Evolutionary conservation across 2,329 filamentous ascomycete species (phyloP).

Genomic region (Cladophialophora carrionii): DNA sequence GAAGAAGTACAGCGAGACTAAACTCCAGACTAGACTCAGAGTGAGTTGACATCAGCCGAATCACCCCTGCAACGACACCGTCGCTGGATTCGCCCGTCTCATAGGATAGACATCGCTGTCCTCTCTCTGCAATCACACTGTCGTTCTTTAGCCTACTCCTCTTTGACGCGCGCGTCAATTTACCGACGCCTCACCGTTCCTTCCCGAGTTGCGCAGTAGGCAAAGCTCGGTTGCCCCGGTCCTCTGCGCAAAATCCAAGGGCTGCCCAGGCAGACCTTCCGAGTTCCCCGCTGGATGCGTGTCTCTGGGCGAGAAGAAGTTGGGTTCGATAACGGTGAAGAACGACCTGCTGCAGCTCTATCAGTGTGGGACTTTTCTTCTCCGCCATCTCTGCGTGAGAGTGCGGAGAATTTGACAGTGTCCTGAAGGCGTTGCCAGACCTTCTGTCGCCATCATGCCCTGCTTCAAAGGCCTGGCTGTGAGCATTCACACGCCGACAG

Average conservation of each 20-base stretch:
- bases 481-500: conserved; percentile 82
- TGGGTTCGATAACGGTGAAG: conserved; percentile 11
- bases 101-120: background rate
- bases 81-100: background rate
- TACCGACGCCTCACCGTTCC: conserved; percentile 29
- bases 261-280: background rate
- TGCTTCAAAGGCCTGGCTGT: conserved; percentile 99
- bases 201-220: conserved; percentile 24
- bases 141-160: conserved; percentile 8
- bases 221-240: conserved; percentile 12
- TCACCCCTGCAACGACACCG: conserved; percentile 1
- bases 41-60: background rate
- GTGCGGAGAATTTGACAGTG: conserved; percentile 26
- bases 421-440: conserved; percentile 7
- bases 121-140: background rate
- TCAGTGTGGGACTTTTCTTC: conserved; percentile 22
- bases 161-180: conserved; percentile 8
- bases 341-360: conserved; percentile 4
- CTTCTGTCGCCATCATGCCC: conserved; percentile 62
- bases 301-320: conserved; percentile 15
- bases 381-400: conserved; percentile 28
- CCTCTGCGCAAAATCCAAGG: conserved; percentile 10
- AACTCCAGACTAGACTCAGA: background rate
- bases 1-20: background rate
- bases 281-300: background rate